These are phyloP conservation scores for Polytrichum commune DNA, from an alignment of 225 moss, liverwort and hornwort genomes.

Conservation along the genomic window DNA sequence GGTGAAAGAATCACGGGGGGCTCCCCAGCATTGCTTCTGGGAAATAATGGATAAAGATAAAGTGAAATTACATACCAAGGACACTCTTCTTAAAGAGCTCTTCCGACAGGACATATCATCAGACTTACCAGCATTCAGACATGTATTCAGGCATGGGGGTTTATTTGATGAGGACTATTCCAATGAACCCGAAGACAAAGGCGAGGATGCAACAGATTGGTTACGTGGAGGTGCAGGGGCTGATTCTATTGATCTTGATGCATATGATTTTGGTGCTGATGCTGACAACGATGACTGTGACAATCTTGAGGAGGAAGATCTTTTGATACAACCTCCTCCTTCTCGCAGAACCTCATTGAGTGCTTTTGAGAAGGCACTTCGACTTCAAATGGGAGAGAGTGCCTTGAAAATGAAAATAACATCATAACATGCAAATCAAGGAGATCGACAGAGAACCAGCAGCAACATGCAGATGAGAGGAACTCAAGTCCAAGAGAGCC, in stretches of 20 bases:
- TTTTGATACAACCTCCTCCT: too few relatives aligned
- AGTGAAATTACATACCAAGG: slow-evolving; percentile 23
- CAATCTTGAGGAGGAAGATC: slow-evolving; percentile 25
- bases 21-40: slow-evolving; percentile 43
- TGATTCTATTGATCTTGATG: slow-evolving; percentile 29
- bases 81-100: slow-evolving; percentile 38
- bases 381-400: too few relatives aligned
- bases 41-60: slow-evolving; percentile 30
- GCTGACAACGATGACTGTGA: slow-evolving; percentile 36
- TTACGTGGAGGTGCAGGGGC: slow-evolving; percentile 29
- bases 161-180: slow-evolving; percentile 46
- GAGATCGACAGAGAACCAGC: too few relatives aligned
- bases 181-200: slow-evolving; percentile 30
- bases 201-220: slow-evolving; percentile 49
- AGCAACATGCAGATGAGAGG: too few relatives aligned
- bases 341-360: too few relatives aligned
- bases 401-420: too few relatives aligned
- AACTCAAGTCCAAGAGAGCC: too few relatives aligned
- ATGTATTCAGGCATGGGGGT: slow-evolving; percentile 46
- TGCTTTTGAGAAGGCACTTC: too few relatives aligned
- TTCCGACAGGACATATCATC: slow-evolving; percentile 30
- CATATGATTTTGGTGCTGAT: slow-evolving; percentile 26
- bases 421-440: too few relatives aligned
- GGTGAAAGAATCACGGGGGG: slow-evolving; percentile 6
- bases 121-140: slow-evolving; percentile 36